Evolutionary conservation across 768 basidiomycete species (phyloP), one percentile per base, ranked within the genome.

Genomic region (Termitomyces sp.): DNA sequence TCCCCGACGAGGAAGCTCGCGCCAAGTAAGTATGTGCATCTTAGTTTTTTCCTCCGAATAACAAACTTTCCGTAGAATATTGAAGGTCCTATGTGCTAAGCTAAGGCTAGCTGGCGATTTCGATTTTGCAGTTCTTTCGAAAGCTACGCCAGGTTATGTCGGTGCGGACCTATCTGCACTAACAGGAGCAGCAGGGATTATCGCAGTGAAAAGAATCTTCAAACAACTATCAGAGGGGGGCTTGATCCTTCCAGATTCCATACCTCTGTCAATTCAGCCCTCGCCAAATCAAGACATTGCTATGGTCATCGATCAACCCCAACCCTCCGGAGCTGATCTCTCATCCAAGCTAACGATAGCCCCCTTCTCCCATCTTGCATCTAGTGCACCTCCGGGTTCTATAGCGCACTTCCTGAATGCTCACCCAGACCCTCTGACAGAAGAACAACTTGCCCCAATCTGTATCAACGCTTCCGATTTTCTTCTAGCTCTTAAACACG

Each of bases 191-290:
- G 96, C 96, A 2, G 96, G 96, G 1, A 90, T 98, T 55, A 89
- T 94, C 50, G 95, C 97, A 0, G 95, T 98, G 33, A 98, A 98
- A 71, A 83, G 97, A 26, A 97, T 98, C 66, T 98, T 98, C 72
- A 83, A 88, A 61, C 78, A 84, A 63, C 70, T 94, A 9, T 86
- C 88, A 0, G 85, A 87, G 16, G 86, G 84, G 10, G 81, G 81
- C 0, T 69, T 90, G 0, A 70, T 79, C 18, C 76, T 90, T 26
- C 81, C 86, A 0, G 76, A 80, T 4, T 61, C 70, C 4, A 57
- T 69, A 16, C 56, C 68, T 4, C 66, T 49, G 36, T 44, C 31
- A 8, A 26, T 58, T 3, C 58, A 60, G 16, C 34, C 56, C 31
- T 57, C 59, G 16, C 61, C 63, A 9, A 70, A 71, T 12, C 68